Evolutionary conservation across 306 rosid species (phyloP), one percentile per base, ranked within the genome.

Genomic region (Fagus crenata): DNA sequence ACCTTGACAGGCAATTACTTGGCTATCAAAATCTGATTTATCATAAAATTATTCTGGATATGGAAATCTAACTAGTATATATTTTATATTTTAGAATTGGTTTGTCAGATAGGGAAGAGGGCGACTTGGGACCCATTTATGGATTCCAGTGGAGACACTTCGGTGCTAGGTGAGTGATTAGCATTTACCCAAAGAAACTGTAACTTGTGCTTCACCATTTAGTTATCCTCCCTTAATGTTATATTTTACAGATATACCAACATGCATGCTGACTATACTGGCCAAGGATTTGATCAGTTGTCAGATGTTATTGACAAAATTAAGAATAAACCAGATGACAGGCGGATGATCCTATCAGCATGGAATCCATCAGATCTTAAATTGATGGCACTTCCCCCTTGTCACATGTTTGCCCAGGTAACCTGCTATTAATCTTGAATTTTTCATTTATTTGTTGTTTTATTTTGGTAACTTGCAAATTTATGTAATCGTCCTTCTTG

Each of bases 341-440:
- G 79, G 60, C 55, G 14, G 22, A 81, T 81, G 59, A 40, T 53
- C 63, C 69, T 76, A 41, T 61, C 78, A 53, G 73, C 67, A 53
- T 61, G 78, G 79, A 75, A 69, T 60, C 84, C 73, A 49, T 63
- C 77, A 9, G 69, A 76, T 76, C 70, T 70, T 53, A 76, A 42
- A 14, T 53, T 76, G 74, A 67, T 18, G 67, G 53, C 63, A 12
- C 54, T 39, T 76, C 67, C 67, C 2, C 80, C 80, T 67, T 37
- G 80, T 53, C 54, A 51, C 54, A 67, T 67, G 32, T 67, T 76
- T 9, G 73, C n/a, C 5, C 73, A 59, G 77, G 82, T 79, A 28
- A 70, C 33, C 40, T 71, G 53, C 40, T 0, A 75, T 22, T 12
- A 41, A 75, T 81, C 42, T 71, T 35, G 59, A n/a, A 4, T 6